phyloP scores from a whole-genome alignment of 768 basidiomycete species.

The Melanogaster broomeanus region DNA sequence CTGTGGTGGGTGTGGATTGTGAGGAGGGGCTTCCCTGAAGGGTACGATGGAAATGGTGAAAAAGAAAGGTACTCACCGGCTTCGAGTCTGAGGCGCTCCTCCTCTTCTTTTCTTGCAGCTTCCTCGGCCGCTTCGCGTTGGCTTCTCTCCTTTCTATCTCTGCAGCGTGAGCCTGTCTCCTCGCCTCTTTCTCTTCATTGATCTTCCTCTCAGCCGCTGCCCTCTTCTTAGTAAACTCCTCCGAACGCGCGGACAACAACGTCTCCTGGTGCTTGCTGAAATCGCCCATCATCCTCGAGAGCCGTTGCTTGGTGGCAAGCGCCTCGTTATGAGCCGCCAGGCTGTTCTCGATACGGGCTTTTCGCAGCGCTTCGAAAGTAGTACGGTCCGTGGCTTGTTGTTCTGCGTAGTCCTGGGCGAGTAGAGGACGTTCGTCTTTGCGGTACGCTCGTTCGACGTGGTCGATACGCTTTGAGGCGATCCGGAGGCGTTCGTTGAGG shows the following conservation, averaged over 20 bases:
- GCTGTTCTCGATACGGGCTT: constrained; percentile 55
- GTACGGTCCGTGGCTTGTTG: constrained; percentile 80
- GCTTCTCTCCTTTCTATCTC: constrained; percentile 49
- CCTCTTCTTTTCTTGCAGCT: constrained; percentile 29
- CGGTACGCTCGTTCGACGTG: constrained; percentile 94
- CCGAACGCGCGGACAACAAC: constrained; percentile 57
- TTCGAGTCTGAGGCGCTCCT: constrained; percentile 47
- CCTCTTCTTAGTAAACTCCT: constrained; percentile 63
- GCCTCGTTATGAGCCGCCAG: constrained; percentile 62
- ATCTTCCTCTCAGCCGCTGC: constrained; percentile 67
- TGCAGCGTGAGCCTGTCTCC: constrained; percentile 59
- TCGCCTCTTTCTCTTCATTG: constrained; percentile 81
- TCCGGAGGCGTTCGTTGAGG: constrained; percentile 75
- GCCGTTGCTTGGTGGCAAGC: constrained; percentile 71
- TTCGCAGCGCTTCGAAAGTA: constrained; percentile 65
- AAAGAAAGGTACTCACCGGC: constrained; percentile 45
- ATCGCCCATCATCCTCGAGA: constrained; percentile 73
- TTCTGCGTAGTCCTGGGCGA: constrained; percentile 80
- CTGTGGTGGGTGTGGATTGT: constrained; percentile 28
- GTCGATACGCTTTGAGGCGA: constrained; percentile 87
- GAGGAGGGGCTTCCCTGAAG: constrained; percentile 21
- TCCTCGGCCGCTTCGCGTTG: constrained; percentile 26
- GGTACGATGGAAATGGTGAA: neutral
- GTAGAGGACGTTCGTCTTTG: constrained; percentile 86
- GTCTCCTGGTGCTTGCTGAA: constrained; percentile 54